phyloP scores from a whole-genome alignment of 345 rosid genomes.

The Mangifera indica region DNA sequence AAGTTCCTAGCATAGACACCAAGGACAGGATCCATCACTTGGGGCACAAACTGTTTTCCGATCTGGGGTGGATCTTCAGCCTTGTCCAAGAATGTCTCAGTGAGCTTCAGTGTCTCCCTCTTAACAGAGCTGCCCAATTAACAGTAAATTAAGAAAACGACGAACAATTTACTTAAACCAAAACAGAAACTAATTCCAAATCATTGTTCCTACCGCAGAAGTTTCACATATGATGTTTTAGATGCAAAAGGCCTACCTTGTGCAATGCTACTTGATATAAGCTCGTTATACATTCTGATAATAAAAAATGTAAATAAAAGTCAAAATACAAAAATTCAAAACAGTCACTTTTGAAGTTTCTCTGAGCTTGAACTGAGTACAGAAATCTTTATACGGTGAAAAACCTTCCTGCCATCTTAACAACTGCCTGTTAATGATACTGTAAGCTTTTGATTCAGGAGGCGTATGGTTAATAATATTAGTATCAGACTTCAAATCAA shows the following conservation, averaged over 20 bases:
- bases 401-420: conserved; percentile 30
- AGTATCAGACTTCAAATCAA: conserved; percentile 34
- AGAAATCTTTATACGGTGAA: conserved; percentile 30
- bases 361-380: conserved; percentile 14
- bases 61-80: conserved; percentile 98
- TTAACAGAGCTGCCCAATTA: conserved; percentile 77
- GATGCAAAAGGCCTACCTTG: conserved; percentile 93
- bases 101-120: conserved; percentile 97
- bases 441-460: conserved; percentile 28
- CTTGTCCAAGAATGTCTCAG: conserved; percentile 97
- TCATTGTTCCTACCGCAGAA: conserved; percentile 57
- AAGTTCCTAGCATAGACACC: conserved; percentile 97
- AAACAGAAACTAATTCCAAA: conserved; percentile 12
- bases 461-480: conserved; percentile 7
- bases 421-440: conserved; percentile 32
- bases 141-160: conserved; percentile 9
- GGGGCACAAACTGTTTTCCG: conserved; percentile 98
- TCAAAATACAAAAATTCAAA: not conserved
- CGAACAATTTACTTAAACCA: not conserved
- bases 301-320: conserved; percentile 5
- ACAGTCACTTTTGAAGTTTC: not conserved
- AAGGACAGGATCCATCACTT: conserved; percentile 98
- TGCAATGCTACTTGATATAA: conserved; percentile 87
- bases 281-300: conserved; percentile 98
- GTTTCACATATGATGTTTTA: conserved; percentile 85